These are phyloP conservation scores for Emergomyces orientalis DNA, from an alignment of 2,329 filamentous ascomycete genomes.

Conservation along the genomic window DNA sequence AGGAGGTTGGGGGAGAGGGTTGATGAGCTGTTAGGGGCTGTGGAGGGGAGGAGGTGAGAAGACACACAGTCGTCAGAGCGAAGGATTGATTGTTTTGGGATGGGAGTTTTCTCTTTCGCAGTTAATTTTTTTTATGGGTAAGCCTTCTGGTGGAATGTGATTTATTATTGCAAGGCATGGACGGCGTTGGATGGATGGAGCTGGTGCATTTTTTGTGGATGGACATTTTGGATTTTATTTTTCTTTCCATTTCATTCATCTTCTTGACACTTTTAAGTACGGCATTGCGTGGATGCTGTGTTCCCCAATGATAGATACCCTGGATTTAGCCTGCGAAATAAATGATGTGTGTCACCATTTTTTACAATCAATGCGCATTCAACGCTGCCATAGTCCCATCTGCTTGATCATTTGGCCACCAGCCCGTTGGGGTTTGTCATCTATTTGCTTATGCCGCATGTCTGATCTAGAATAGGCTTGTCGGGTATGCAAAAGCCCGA, in stretches of 20 bases:
- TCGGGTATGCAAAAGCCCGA: not conserved
- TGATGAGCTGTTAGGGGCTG: slow-evolving; percentile 35
- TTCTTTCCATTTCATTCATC: not conserved
- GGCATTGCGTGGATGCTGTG: not conserved
- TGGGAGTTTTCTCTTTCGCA: not conserved
- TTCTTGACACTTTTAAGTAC: not conserved
- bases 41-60: slow-evolving; percentile 22
- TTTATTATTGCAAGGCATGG: not conserved
- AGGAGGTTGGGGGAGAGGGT: slow-evolving; percentile 31
- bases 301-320: not conserved
- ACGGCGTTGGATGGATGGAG: not conserved
- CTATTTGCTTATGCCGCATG: not conserved
- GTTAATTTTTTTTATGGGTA: not conserved
- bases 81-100: not conserved
- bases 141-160: not conserved
- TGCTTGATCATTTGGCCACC: not conserved
- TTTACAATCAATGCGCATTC: not conserved
- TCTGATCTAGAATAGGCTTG: not conserved
- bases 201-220: not conserved
- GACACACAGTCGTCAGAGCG: not conserved
- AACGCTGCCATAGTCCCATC: not conserved
- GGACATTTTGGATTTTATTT: not conserved
- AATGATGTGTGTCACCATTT: not conserved
- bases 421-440: no score
- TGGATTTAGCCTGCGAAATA: not conserved